phyloP scores from a whole-genome alignment of 805 yeast species.

The Yarrowia divulgata region DNA sequence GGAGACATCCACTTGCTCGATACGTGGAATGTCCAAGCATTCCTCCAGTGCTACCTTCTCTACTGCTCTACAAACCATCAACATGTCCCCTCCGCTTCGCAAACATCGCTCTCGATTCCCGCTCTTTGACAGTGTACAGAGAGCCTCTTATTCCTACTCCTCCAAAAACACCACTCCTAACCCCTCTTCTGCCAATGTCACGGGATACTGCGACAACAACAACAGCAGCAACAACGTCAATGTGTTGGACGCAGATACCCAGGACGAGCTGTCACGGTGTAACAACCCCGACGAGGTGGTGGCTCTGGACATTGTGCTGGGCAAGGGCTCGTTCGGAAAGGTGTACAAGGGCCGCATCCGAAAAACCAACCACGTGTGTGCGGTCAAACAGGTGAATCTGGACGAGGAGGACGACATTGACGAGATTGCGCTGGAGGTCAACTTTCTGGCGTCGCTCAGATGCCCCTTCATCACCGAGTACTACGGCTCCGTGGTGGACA shows the following conservation, averaged over 20 bases:
- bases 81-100: conserved; percentile 20
- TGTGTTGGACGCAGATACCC: not conserved
- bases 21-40: conserved; percentile 25
- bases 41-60: conserved; percentile 16
- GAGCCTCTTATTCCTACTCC: conserved; percentile 9
- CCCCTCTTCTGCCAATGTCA: not conserved
- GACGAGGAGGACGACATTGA: conserved; percentile 78
- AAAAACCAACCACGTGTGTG: conserved; percentile 60
- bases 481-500: conserved; percentile 67
- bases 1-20: not conserved
- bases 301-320: conserved; percentile 40
- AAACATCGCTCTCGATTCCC: conserved; percentile 23
- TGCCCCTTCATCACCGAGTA: conserved; percentile 74
- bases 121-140: conserved; percentile 28
- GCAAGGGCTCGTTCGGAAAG: conserved; percentile 46
- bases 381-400: conserved; percentile 81
- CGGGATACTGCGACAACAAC: not conserved
- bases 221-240: too few relatives aligned
- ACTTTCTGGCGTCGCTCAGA: conserved; percentile 68
- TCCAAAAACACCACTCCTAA: conserved; percentile 5
- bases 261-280: conserved; percentile 17
- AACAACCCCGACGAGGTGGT: conserved; percentile 23
- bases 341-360: conserved; percentile 49
- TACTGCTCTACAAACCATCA: conserved; percentile 20
- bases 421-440: conserved; percentile 76